Percentiles rank a stretch among this genome's conserved stretches.
Evolutionary conservation across 768 basidiomycete species (phyloP).

Genomic region (Paxillus involutus): DNA sequence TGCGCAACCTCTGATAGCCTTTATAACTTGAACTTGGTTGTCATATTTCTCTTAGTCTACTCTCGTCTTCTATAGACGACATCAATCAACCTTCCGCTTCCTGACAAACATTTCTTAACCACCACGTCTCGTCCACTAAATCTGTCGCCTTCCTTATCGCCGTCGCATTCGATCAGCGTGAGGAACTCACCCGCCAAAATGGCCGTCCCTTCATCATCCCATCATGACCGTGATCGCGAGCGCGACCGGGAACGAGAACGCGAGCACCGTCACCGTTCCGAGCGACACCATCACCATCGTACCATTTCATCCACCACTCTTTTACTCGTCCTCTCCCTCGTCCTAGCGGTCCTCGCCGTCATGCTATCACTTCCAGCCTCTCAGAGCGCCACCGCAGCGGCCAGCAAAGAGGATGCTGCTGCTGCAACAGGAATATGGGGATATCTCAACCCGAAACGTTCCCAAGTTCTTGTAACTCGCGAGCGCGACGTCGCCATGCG

Average conservation of each 20-base stretch:
- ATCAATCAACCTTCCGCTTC: not conserved
- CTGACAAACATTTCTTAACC: conserved; percentile 26
- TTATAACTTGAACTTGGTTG: conserved; percentile 5
- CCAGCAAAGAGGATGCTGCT: conserved; percentile 39
- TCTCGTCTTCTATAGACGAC: conserved; percentile 21
- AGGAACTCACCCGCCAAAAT: conserved; percentile 52
- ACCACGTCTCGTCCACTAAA: conserved; percentile 68
- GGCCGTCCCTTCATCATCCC: conserved; percentile 86
- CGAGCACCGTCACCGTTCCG: conserved; percentile 56
- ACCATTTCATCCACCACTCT: conserved; percentile 90
- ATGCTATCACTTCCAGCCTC: conserved; percentile 83
- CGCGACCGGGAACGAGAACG: conserved; percentile 51
- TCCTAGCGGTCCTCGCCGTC: conserved; percentile 85
- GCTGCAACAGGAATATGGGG: conserved; percentile 59
- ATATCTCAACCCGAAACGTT: conserved; percentile 79
- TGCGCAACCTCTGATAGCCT: conserved; percentile 15
- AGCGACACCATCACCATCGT: conserved; percentile 74
- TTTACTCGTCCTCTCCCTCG: conserved; percentile 80
- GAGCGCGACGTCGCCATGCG: conserved; percentile 79
- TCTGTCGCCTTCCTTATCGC: conserved; percentile 76
- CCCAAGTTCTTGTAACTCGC: conserved; percentile 75
- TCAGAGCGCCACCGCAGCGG: conserved; percentile 30
- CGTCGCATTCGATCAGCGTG: conserved; percentile 60
- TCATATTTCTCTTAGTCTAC: conserved; percentile 8
- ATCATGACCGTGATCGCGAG: conserved; percentile 58